Base-by-base conservation (phyloP, 2,329 filamentous ascomycete species). In the Fusarium dlaminii region DNA sequence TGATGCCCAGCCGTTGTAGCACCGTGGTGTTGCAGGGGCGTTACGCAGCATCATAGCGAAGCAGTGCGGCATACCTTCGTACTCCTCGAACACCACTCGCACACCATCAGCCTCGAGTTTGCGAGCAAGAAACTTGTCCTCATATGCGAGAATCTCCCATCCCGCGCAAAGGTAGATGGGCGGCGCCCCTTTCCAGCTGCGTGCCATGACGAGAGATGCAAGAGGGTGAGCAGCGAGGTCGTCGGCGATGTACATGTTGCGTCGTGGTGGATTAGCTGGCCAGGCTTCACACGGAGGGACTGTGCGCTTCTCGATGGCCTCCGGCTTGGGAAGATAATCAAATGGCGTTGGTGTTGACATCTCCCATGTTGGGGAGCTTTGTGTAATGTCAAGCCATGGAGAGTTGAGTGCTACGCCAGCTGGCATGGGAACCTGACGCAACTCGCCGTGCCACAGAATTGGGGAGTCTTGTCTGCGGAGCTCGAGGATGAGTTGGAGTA, bases 1-100 rank as follows among this genome's bases (percentile, higher is more conserved):
- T 5, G 79, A 81, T 0, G 88, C 82, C 87, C 90, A 90, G 7
- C 84, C 82, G 20, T 85, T 80, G 65, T 90, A 87, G 75, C 90
- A 92, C 54, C 87, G 84, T 73, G 79, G 82, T 6, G 87, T 82
- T 36, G 82, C 85, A 3, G 84, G 78, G 5, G 86, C 79, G 9
- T 82, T 81, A 4, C 85, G 81, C 63, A 94, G 82, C 3, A 93
- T 72, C 71, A 90, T 77, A 2, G 87, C 89, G 78, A 94, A 96
- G 75, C 89, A 90, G 82, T 95, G 93, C 61, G 94, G 93, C 93
- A 96, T 96, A 7, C 90, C 92, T 80, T 95, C 91, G 79, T 91
- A 96, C 82, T 94, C 89, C 79, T 93, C 90, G 77, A 91, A 92
- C 8, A 89, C 85, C 0, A 95, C 88, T 1, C 77, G 78, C 1